A percentile compares a stretch with the other conserved stretches of the same genome.
Evolutionary conservation across 331 rosid species (phyloP).

Genomic region (Prunus yedoensis): DNA sequence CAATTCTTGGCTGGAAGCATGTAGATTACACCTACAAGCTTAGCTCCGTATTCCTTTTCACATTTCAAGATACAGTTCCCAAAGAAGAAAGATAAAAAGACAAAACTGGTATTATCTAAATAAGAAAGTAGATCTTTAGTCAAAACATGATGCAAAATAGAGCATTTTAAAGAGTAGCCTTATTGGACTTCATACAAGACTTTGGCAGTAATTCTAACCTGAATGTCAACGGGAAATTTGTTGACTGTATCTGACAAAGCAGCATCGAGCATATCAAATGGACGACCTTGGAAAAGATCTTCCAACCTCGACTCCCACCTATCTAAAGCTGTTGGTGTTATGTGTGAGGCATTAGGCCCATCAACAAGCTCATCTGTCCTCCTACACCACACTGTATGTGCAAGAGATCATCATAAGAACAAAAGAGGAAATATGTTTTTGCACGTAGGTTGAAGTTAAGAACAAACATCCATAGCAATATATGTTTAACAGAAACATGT

Average conservation of each 20-base stretch:
- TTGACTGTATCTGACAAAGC: slow-evolving; percentile 77
- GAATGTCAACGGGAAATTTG: slow-evolving; percentile 77
- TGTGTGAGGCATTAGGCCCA: slow-evolving; percentile 90
- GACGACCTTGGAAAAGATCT: slow-evolving; percentile 74
- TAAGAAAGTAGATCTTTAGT: neutral
- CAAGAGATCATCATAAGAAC: slow-evolving; percentile 3
- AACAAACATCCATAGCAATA: neutral
- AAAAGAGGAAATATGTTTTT: slow-evolving; percentile 10
- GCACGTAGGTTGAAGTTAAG: slow-evolving; percentile 12
- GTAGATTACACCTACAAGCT: too few species aligned
- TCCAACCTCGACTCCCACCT: slow-evolving; percentile 73
- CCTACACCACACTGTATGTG: slow-evolving; percentile 81
- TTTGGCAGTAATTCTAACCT: slow-evolving; percentile 38
- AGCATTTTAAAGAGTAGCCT: neutral
- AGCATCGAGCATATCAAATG: slow-evolving; percentile 93
- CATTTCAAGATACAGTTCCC: neutral
- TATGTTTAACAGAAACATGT: neutral
- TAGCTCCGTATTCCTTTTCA: neutral
- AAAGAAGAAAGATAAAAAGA: neutral
- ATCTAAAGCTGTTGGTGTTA: slow-evolving; percentile 81
- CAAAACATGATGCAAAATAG: neutral
- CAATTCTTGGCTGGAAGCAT: neutral
- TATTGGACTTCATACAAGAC: neutral
- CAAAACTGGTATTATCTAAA: neutral
- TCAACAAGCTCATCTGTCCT: slow-evolving; percentile 97